A percentile compares a stretch with the other conserved stretches of the same genome.
Evolutionary conservation across 345 rosid species (phyloP).

Genomic region (Noccaea bulbosa): DNA sequence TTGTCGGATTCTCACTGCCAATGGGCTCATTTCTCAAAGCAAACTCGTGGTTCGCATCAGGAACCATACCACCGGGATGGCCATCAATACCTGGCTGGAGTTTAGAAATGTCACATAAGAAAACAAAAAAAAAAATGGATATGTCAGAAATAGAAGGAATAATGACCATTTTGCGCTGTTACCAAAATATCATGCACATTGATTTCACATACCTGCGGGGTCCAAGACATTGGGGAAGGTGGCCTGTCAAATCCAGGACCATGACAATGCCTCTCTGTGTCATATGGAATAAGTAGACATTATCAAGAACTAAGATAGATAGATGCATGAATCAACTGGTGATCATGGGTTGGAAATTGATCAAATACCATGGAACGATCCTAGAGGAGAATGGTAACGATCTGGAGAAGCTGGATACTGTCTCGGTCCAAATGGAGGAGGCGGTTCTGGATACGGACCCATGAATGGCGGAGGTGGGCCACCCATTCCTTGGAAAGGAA

Average conservation of each 20-base stretch:
- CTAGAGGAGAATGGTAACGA: slow-evolving; percentile 59
- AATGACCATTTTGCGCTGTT: not conserved
- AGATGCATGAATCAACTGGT: slow-evolving; percentile 46
- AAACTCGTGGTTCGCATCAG: slow-evolving; percentile 58
- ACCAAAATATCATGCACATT: slow-evolving; percentile 8
- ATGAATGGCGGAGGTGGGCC: slow-evolving; percentile 57
- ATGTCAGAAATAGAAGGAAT: not conserved
- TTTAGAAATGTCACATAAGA: slow-evolving; percentile 14
- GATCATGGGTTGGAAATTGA: slow-evolving; percentile 49
- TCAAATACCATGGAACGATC: slow-evolving; percentile 57
- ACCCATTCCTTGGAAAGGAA: slow-evolving; percentile 51
- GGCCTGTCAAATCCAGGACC: slow-evolving; percentile 71
- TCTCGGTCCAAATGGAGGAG: slow-evolving; percentile 73
- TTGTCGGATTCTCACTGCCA: slow-evolving; percentile 58
- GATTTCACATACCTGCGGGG: slow-evolving; percentile 58
- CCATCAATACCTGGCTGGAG: slow-evolving; percentile 54
- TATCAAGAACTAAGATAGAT: slow-evolving; percentile 39
- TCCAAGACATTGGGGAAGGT: slow-evolving; percentile 79
- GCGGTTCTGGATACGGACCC: slow-evolving; percentile 73
- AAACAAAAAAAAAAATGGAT: not conserved
- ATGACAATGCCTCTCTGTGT: slow-evolving; percentile 62
- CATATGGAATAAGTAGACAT: slow-evolving; percentile 47
- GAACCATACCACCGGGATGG: slow-evolving; percentile 56
- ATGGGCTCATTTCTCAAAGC: slow-evolving; percentile 57
- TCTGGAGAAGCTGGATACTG: slow-evolving; percentile 66